These are phyloP conservation scores for Pistacia integerrima DNA, from an alignment of 345 rosid genomes.

Conservation along the genomic window DNA sequence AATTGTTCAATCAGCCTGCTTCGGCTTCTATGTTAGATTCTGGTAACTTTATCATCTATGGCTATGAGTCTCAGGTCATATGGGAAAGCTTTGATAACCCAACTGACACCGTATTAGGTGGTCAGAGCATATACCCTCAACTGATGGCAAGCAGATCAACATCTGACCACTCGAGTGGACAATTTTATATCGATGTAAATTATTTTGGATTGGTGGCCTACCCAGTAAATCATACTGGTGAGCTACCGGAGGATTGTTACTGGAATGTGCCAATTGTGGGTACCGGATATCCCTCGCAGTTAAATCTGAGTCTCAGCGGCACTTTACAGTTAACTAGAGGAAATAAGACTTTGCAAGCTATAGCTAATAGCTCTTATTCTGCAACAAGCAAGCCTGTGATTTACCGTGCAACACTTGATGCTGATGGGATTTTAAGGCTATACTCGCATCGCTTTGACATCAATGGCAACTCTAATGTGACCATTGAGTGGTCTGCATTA, in stretches of 20 bases:
- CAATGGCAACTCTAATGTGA: no score
- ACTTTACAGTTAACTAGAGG: background rate
- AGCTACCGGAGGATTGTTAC: background rate
- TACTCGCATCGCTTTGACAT: no score
- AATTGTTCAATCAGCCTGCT: background rate
- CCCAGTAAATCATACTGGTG: background rate
- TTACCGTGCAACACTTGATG: no score
- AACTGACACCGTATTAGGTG: constrained; percentile 14
- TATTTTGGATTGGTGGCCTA: background rate
- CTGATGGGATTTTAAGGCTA: no score
- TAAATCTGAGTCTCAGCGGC: background rate
- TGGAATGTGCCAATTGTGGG: background rate
- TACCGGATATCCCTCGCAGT: background rate
- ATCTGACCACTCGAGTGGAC: background rate
- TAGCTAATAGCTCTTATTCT: background rate
- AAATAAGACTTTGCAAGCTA: background rate
- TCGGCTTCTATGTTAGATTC: constrained; percentile 3
- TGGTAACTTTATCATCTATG: constrained; percentile 28
- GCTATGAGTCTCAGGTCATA: background rate
- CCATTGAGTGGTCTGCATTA: no score
- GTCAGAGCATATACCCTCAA: background rate
- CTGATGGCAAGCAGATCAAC: constrained; percentile 2
- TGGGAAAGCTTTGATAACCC: constrained; percentile 12
- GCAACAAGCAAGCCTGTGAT: no score
- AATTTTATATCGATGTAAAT: background rate